Evolutionary conservation across 495 filamentous ascomycete genomes (phyloP).

Genomic region (Thermothielavioides terrestris): DNA sequence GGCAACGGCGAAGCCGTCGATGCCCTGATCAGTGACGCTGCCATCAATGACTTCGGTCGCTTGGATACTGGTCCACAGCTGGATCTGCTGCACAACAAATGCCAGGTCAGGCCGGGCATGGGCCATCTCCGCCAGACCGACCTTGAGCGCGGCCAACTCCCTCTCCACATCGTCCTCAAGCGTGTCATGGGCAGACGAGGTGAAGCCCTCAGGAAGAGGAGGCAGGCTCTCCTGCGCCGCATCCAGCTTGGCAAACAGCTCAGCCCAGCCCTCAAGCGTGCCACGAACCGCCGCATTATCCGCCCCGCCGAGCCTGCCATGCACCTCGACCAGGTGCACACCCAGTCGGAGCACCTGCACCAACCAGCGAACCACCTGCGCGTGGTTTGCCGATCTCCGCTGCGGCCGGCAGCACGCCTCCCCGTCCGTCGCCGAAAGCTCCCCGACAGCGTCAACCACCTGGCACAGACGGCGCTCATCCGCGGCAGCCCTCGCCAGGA

Average conservation of each 20-base stretch:
- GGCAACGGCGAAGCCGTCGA: slow-evolving; percentile 34
- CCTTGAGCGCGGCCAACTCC: slow-evolving; percentile 37
- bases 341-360: slow-evolving; percentile 35
- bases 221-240: slow-evolving; percentile 40
- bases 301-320: slow-evolving; percentile 49
- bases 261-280: slow-evolving; percentile 42
- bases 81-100: slow-evolving; percentile 55
- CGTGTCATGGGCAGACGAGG: slow-evolving; percentile 35
- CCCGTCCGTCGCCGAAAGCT: slow-evolving; percentile 19
- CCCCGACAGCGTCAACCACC: slow-evolving; percentile 15
- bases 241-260: slow-evolving; percentile 31
- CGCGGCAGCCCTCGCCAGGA: slow-evolving; percentile 30
- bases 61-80: slow-evolving; percentile 33
- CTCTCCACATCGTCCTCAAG: slow-evolving; percentile 38
- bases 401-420: slow-evolving; percentile 13
- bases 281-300: slow-evolving; percentile 34
- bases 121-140: slow-evolving; percentile 35
- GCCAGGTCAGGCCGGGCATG: slow-evolving; percentile 48
- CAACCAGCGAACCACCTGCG: slow-evolving; percentile 32
- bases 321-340: slow-evolving; percentile 45
- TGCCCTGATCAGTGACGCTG: slow-evolving; percentile 5
- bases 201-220: slow-evolving; percentile 45
- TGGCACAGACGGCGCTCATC: slow-evolving; percentile 12
- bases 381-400: slow-evolving; percentile 18
- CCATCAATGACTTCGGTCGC: slow-evolving; percentile 11